These are phyloP conservation scores for Penicillium cataractarum DNA, from an alignment of 495 filamentous ascomycete genomes.

Conservation along the genomic window DNA sequence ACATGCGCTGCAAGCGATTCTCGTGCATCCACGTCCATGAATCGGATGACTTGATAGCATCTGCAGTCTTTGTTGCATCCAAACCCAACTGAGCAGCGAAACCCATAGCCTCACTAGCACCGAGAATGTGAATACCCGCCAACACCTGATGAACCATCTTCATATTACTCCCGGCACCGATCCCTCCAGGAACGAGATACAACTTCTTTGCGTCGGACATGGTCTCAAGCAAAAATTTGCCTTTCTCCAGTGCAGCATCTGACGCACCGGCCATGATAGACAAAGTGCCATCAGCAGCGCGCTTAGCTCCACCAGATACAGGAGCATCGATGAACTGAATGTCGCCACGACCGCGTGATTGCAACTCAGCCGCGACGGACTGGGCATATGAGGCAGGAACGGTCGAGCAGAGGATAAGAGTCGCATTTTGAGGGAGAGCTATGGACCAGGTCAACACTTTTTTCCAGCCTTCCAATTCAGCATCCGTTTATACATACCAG, in stretches of 20 bases:
- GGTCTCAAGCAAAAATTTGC: constrained; percentile 60
- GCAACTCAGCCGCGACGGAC: constrained; percentile 59
- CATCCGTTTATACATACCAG: constrained; percentile 18
- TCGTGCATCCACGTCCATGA: constrained; percentile 83
- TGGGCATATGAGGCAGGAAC: constrained; percentile 69
- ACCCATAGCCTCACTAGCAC: constrained; percentile 73
- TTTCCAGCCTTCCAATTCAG: not conserved
- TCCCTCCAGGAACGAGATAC: constrained; percentile 72
- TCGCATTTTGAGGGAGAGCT: constrained; percentile 59
- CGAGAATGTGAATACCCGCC: constrained; percentile 74
- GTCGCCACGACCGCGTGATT: constrained; percentile 58
- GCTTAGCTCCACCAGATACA: constrained; percentile 74
- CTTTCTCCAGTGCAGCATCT: constrained; percentile 59
- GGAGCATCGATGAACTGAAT: constrained; percentile 73
- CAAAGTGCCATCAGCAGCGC: constrained; percentile 75
- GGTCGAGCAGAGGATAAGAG: constrained; percentile 74
- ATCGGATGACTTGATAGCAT: constrained; percentile 60
- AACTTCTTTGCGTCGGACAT: constrained; percentile 65
- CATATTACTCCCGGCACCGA: constrained; percentile 82
- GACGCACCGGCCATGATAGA: constrained; percentile 79
- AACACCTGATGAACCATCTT: constrained; percentile 88
- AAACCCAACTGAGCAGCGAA: constrained; percentile 70
- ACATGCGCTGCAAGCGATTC: constrained; percentile 70
- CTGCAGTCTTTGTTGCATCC: constrained; percentile 58
- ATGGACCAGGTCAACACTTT: constrained; percentile 1